These are phyloP conservation scores for Durusdinium trenchii DNA, from an alignment of 73 alveolate genomes.

Conservation along the genomic window DNA sequence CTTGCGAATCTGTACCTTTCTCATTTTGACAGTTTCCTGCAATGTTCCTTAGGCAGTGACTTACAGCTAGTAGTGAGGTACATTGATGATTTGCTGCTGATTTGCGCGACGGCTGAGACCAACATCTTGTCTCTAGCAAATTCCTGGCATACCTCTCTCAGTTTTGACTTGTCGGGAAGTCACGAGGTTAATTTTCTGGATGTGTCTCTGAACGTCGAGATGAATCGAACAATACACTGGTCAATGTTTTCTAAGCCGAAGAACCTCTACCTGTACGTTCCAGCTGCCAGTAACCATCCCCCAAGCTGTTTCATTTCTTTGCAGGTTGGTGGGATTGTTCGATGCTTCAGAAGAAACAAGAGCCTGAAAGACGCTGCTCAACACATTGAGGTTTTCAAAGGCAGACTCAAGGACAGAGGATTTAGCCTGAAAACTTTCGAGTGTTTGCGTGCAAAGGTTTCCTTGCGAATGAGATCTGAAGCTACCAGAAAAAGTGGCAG, in stretches of 20 bases:
- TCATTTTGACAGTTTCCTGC: constrained; percentile 11
- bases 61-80: constrained; percentile 32
- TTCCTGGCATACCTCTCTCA: neutral
- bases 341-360: constrained; percentile 14
- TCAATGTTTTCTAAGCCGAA: constrained; percentile 22
- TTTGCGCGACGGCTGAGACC: neutral
- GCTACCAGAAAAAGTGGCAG: neutral
- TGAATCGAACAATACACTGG: constrained; percentile 55
- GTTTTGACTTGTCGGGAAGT: neutral
- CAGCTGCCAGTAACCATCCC: constrained; percentile 52
- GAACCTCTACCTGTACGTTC: constrained; percentile 58
- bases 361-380: neutral
- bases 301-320: constrained; percentile 22
- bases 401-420: constrained; percentile 54
- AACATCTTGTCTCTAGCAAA: neutral
- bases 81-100: constrained; percentile 19
- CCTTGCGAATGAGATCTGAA: neutral
- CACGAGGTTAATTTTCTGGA: constrained; percentile 6
- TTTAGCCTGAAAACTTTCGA: constrained; percentile 22
- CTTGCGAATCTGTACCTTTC: constrained; percentile 49
- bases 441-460: constrained; percentile 11
- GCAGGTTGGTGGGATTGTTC: constrained; percentile 32
- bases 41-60: neutral
- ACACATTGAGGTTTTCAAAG: neutral
- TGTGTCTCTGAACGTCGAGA: neutral